Conservation (phyloP, 148 eudicot genomes). For the Camellia japonica region DNA sequence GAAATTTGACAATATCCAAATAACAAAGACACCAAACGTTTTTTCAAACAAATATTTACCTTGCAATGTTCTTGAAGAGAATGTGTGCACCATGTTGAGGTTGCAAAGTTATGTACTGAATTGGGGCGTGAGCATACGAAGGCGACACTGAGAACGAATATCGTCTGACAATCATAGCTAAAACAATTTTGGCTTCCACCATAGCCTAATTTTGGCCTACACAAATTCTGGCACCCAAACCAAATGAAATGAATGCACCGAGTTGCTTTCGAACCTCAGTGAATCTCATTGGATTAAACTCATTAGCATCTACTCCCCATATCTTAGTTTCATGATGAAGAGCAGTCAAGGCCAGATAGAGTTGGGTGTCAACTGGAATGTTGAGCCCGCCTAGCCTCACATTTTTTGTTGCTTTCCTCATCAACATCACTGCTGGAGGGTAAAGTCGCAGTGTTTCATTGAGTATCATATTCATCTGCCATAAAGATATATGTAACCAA, state of each 20-base stretch:
- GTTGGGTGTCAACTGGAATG: constrained; percentile 55
- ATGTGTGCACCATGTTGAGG: constrained; percentile 71
- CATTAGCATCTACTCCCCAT: constrained; percentile 73
- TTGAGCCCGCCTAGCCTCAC: constrained; percentile 42
- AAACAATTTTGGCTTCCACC: constrained; percentile 61
- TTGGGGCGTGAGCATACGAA: constrained; percentile 67
- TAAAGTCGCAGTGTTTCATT: constrained; percentile 70
- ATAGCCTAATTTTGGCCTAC: constrained; percentile 71
- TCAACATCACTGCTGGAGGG: constrained; percentile 62
- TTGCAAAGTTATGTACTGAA: constrained; percentile 53
- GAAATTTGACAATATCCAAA: background rate
- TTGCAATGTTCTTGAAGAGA: constrained; percentile 29
- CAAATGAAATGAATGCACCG: constrained; percentile 62
- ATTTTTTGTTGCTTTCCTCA: constrained; percentile 39
- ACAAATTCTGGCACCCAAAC: constrained; percentile 63
- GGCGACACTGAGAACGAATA: constrained; percentile 48
- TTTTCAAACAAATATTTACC: background rate
- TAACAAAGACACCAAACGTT: background rate
- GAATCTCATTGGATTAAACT: constrained; percentile 75
- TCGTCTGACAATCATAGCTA: constrained; percentile 48
- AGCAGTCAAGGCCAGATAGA: constrained; percentile 60
- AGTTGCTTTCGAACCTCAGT: constrained; percentile 43
- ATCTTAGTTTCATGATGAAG: constrained; percentile 57
- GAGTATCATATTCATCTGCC: constrained; percentile 60
- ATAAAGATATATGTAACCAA: background rate